These are phyloP conservation scores for Liriodendron chinense DNA, from an alignment of 164 flowering plant species.

Conservation along the genomic window DNA sequence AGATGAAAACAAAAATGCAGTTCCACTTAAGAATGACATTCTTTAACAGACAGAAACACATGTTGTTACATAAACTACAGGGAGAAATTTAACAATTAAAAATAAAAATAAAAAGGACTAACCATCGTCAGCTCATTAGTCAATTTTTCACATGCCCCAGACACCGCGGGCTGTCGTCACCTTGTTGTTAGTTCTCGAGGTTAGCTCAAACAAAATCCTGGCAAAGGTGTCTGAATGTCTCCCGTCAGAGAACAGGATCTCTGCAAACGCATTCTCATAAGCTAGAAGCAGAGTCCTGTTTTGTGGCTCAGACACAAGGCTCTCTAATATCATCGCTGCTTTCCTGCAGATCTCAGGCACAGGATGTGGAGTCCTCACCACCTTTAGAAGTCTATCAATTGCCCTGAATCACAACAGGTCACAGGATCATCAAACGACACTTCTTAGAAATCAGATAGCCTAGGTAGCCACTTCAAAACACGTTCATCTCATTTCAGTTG, in stretches of 20 bases:
- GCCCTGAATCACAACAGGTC: conserved; percentile 50
- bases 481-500: too few species aligned
- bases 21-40: too few species aligned
- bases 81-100: too few species aligned
- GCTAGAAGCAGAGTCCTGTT: conserved; percentile 70
- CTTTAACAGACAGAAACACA: too few species aligned
- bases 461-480: background rate
- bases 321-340: conserved; percentile 86
- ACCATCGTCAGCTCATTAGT: background rate
- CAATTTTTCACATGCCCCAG: conserved; percentile 68
- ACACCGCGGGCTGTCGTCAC: conserved; percentile 67
- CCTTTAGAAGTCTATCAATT: conserved; percentile 75
- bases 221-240: conserved; percentile 87
- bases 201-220: conserved; percentile 81
- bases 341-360: conserved; percentile 93
- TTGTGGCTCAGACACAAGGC: conserved; percentile 85
- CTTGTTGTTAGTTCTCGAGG: conserved; percentile 78
- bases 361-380: conserved; percentile 80
- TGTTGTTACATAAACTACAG: too few species aligned
- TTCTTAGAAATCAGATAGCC: background rate
- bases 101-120: background rate
- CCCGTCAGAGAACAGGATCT: conserved; percentile 72
- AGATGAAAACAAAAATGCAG: too few species aligned
- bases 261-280: conserved; percentile 89
- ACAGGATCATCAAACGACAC: background rate